Evolutionary conservation across 2,329 filamentous ascomycete species (phyloP).

Genomic region (Chalaropsis ovoidea): DNA sequence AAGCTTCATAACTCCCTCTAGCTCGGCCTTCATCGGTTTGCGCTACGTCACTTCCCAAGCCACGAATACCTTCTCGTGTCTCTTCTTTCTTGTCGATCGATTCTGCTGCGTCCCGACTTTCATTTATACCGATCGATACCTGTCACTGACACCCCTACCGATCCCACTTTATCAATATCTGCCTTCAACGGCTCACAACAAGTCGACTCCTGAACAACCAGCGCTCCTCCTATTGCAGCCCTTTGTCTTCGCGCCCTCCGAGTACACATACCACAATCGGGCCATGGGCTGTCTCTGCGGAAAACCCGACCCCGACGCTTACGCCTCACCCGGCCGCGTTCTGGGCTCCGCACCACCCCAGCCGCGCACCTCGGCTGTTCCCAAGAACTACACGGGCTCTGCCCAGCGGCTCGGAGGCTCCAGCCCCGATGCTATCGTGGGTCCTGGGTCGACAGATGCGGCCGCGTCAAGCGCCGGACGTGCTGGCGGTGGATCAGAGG

Average conservation of each 20-base stretch:
- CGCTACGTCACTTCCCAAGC: neutral
- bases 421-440: neutral
- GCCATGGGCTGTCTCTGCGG: conserved; percentile 82
- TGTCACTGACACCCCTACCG: no score
- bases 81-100: neutral
- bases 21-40: neutral
- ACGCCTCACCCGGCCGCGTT: conserved; percentile 61
- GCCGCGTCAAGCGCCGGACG: conserved; percentile 15
- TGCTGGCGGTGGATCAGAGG: conserved; percentile 14
- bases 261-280: conserved; percentile 9
- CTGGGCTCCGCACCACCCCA: conserved; percentile 47
- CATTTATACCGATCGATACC: no score
- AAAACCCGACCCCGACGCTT: conserved; percentile 57
- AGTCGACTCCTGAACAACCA: neutral
- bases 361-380: conserved; percentile 43
- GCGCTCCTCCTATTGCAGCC: neutral
- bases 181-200: no score
- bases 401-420: conserved; percentile 17
- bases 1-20: neutral
- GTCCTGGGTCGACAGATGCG: conserved; percentile 12
- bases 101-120: no score
- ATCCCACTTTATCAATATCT: no score
- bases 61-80: neutral
- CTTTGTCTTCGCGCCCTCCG: neutral
- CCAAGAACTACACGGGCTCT: conserved; percentile 30